Evolutionary conservation across 371 early-diverging fungal species (phyloP).

Genomic region (Mortierella sp.): DNA sequence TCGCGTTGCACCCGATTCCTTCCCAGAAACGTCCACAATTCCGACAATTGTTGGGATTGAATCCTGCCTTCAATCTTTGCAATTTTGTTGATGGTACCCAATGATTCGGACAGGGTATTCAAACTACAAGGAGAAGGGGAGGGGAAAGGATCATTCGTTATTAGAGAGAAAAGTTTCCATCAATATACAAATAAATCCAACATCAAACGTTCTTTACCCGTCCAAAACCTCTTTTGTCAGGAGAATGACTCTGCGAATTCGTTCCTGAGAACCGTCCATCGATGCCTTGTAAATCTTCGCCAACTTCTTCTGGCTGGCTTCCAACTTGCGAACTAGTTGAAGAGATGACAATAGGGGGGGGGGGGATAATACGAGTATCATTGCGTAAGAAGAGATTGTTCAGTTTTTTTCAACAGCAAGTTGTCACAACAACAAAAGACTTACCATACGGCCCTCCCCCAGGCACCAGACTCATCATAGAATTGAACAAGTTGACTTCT

Average conservation of each 20-base stretch:
- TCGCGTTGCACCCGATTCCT: constrained; percentile 15
- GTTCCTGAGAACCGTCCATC: constrained; percentile 31
- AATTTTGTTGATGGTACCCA: constrained; percentile 18
- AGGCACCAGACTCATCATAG: not conserved
- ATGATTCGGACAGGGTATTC: constrained; percentile 16
- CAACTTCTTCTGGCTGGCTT: constrained; percentile 12
- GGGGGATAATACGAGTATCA: not conserved
- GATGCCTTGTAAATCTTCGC: constrained; percentile 24
- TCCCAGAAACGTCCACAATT: constrained; percentile 30
- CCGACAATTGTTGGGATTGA: constrained; percentile 9
- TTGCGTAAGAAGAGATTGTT: not conserved
- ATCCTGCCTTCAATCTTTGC: not conserved
- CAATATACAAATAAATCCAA: no score
- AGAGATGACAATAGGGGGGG: no score
- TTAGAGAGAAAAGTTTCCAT: no score
- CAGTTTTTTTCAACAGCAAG: no score
- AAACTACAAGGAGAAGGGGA: constrained; percentile 9
- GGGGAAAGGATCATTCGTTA: no score
- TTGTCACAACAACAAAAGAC: no score
- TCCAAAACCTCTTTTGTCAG: constrained; percentile 28
- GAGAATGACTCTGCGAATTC: constrained; percentile 33
- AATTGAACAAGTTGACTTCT: not conserved
- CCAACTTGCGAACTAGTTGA: constrained; percentile 15
- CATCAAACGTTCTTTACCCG: constrained; percentile 7
- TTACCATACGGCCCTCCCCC: not conserved